These are phyloP conservation scores for Exophiala oligosperma DNA, from an alignment of 2,329 filamentous ascomycete species.

Conservation along the genomic window DNA sequence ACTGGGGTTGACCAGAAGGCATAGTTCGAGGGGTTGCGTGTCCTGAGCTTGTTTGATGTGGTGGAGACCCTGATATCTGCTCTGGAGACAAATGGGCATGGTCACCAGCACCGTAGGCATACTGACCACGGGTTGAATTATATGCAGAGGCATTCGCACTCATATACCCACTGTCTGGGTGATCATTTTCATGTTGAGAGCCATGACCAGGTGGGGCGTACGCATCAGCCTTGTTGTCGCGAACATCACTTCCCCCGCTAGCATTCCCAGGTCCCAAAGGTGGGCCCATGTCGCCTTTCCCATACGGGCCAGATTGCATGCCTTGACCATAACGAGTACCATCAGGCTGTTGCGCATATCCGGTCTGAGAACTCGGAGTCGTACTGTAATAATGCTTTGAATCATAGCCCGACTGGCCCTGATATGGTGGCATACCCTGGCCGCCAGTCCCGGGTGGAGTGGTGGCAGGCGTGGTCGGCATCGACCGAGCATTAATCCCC, in stretches of 20 bases:
- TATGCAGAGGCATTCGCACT: constrained; percentile 74
- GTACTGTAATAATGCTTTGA: constrained; percentile 77
- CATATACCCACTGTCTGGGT: constrained; percentile 75
- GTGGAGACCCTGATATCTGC: constrained; percentile 72
- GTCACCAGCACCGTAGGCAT: constrained; percentile 74
- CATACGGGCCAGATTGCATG: constrained; percentile 60
- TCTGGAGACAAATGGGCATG: constrained; percentile 77
- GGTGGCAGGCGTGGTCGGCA: constrained; percentile 87
- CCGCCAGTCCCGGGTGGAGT: constrained; percentile 79
- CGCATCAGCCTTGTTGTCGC: constrained; percentile 69
- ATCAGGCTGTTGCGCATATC: constrained; percentile 68
- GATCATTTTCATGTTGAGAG: constrained; percentile 68
- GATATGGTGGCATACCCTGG: constrained; percentile 78
- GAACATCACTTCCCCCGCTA: constrained; percentile 59
- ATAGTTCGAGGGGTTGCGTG: constrained; percentile 83
- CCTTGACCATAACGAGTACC: constrained; percentile 66
- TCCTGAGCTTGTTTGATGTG: constrained; percentile 76
- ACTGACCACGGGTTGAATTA: constrained; percentile 69
- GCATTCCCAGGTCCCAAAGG: constrained; percentile 64
- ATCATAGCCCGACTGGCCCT: constrained; percentile 71
- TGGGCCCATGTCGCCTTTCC: constrained; percentile 87
- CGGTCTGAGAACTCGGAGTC: constrained; percentile 63
- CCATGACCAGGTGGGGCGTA: constrained; percentile 53
- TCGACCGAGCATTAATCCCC: constrained; percentile 74
- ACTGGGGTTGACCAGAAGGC: constrained; percentile 70